Base-by-base conservation (phyloP, 306 rosid genomes). In the Morella rubra region DNA sequence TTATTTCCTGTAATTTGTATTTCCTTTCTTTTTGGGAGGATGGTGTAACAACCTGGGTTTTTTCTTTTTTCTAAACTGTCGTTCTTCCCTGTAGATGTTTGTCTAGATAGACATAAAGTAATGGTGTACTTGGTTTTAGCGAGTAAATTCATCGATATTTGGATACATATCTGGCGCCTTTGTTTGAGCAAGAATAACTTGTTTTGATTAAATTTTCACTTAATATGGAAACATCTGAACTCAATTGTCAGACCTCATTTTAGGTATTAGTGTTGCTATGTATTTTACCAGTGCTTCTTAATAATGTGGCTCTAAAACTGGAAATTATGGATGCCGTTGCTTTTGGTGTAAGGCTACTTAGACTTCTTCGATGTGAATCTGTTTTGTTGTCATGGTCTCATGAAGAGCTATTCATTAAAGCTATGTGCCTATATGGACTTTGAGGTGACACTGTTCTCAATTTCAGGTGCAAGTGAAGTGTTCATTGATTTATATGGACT, bases 401-500 rank as follows among this genome's bases (percentile, higher is more conserved):
- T 15, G 8, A 56, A 27, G 20, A 46, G 72, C 77, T 55, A 24
- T 32, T 40, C 44, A 19, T 24, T 74, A 44, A 53, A 71, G 68
- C 78, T 55, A 41, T 46, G 15, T 16, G 20, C n/a, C 54, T 51
- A 72, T 37, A 59, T 51, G 45, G 74, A 68, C 74, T 61, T 32
- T 32, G 37, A 32, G 37, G 37, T 32, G 37, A 55, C 44, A 22
- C 50, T 78, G 18, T 62, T 77, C 58, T 80, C 71, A 7, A 41
- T 73, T 80, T 59, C 86, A 95, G 99, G 98, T 92, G 64, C 97
- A 91, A 73, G 97, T 95, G 71, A 89, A 89, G 82, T 87, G 97
- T 74, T 88, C 85, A 0, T 79, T 95, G 78, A 86, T 86, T 50
- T 90, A 90, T 82, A 92, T 95, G 99, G 99, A 95, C 81, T 95